Percentiles rank a stretch among this genome's conserved stretches.
Conservation (phyloP, 176 grass and related monocot species). For the Olyra latifolia region DNA sequence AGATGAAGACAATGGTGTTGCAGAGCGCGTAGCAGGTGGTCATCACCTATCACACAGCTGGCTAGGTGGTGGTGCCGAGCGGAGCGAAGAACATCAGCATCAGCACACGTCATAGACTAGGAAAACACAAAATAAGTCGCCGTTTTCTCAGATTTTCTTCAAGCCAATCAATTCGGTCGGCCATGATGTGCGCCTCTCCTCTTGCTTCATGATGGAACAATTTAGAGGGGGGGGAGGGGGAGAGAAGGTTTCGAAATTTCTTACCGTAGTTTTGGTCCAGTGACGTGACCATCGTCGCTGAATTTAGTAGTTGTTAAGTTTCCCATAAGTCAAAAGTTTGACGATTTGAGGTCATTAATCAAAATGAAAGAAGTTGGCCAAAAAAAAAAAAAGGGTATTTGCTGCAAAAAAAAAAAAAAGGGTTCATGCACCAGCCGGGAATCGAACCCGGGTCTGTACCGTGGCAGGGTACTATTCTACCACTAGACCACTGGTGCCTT, state of each 20-base stretch:
- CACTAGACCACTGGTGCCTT: constrained; percentile 65
- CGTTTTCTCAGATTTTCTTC: background rate
- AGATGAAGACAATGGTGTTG: too few relatives aligned
- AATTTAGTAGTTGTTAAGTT: background rate
- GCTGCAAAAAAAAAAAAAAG: background rate
- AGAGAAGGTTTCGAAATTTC: background rate
- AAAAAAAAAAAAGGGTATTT: too few relatives aligned
- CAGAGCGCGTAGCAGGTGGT: too few relatives aligned
- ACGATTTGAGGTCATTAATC: background rate
- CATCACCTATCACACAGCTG: too few relatives aligned
- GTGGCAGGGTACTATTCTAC: constrained; percentile 86
- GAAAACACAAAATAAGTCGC: background rate
- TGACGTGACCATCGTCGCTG: too few relatives aligned
- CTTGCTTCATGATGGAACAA: background rate
- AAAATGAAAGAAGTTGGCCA: too few relatives aligned
- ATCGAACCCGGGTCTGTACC: constrained; percentile 68
- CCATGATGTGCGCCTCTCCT: background rate
- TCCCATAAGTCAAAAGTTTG: background rate
- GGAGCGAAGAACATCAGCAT: background rate
- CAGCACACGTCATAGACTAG: background rate
- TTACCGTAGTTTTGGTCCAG: background rate
- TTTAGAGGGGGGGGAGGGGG: background rate
- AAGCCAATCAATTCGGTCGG: background rate
- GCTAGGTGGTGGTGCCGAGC: background rate
- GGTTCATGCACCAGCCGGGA: constrained; percentile 41